Conservation (phyloP, 129 eudicot genomes). For the Tagetes patula region DNA sequence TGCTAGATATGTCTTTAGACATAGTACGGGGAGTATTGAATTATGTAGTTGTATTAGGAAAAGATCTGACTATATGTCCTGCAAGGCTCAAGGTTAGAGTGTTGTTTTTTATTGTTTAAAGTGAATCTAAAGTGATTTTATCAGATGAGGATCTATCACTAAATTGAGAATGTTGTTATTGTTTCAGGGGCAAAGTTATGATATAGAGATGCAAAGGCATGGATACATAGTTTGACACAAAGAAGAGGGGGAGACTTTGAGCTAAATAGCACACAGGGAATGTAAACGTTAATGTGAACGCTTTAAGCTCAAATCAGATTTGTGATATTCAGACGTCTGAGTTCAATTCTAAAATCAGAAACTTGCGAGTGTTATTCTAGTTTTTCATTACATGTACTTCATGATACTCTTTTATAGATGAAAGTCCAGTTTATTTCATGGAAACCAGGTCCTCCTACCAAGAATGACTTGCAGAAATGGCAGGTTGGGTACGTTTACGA, state of each 20-base stretch:
- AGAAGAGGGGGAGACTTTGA: constrained; percentile 30
- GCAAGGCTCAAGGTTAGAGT: background rate
- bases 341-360: constrained; percentile 22
- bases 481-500: background rate
- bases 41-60: background rate
- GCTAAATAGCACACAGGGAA: constrained; percentile 25
- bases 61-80: background rate
- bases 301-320: constrained; percentile 22
- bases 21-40: background rate
- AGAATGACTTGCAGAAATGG: background rate
- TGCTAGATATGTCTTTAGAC: background rate
- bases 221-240: constrained; percentile 20
- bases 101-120: constrained; percentile 13
- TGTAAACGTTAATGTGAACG: constrained; percentile 25
- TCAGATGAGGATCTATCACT: constrained; percentile 24
- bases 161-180: constrained; percentile 32
- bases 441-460: background rate
- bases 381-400: constrained; percentile 9
- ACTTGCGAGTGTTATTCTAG: constrained; percentile 22
- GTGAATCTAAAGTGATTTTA: constrained; percentile 13
- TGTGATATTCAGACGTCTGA: constrained; percentile 11
- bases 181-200: constrained; percentile 58
- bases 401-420: background rate
- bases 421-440: constrained; percentile 20
- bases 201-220: constrained; percentile 43